These are phyloP conservation scores for Saccharomyces hybrid DNA, from an alignment of 1,139 yeast species.

Conservation along the genomic window DNA sequence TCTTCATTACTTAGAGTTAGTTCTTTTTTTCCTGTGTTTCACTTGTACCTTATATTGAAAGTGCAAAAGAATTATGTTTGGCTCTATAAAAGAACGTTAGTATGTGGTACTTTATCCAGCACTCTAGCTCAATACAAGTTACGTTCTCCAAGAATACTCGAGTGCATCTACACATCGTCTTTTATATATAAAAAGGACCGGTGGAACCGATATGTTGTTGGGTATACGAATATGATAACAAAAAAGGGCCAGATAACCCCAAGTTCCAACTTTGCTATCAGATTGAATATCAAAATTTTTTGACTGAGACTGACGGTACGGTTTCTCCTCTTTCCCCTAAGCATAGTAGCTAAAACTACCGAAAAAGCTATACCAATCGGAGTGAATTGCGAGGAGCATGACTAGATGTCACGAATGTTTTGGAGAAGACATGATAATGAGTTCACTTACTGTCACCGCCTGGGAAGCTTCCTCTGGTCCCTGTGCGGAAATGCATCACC, in stretches of 20 bases:
- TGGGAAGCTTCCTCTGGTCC: not conserved
- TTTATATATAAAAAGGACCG: not conserved
- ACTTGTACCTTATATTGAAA: not conserved
- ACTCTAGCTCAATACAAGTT: not conserved
- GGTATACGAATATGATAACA: not conserved
- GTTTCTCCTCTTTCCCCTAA: not conserved
- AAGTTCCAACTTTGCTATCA: not conserved
- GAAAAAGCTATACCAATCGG: not conserved
- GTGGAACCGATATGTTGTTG: not conserved
- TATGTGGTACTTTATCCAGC: not conserved
- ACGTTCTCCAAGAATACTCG: not conserved
- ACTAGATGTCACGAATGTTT: not conserved
- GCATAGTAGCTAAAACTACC: not conserved
- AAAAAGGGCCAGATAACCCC: constrained; percentile 1
- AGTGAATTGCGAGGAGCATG: not conserved
- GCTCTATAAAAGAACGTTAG: not conserved
- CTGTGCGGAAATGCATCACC: not conserved
- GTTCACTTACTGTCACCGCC: not conserved
- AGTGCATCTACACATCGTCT: not conserved
- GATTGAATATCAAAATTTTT: not conserved
- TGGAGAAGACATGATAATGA: not conserved
- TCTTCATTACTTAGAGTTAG: not conserved
- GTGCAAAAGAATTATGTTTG: not conserved
- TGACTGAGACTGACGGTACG: not conserved
- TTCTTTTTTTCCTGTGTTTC: not conserved